A percentile compares a stretch with the other conserved stretches of the same genome.
These are phyloP conservation scores for Gossypium longicalyx DNA, from an alignment of 345 rosid species.

Conservation along the genomic window DNA sequence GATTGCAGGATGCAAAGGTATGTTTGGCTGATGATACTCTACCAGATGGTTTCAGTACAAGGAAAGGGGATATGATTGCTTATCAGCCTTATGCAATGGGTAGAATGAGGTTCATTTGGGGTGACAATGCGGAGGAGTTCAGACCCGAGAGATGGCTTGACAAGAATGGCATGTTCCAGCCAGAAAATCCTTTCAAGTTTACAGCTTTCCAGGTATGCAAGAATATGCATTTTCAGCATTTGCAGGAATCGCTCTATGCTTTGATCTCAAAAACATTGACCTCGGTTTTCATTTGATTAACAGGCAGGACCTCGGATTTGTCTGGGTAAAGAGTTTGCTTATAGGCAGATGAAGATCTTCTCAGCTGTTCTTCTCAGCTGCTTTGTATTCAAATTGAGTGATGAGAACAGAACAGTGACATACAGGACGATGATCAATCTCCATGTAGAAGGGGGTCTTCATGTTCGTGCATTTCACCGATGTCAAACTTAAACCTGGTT, in stretches of 20 bases:
- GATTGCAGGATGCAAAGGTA: slow-evolving; percentile 45
- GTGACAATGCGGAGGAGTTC: slow-evolving; percentile 46
- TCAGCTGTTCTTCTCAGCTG: slow-evolving; percentile 35
- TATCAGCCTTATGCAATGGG: slow-evolving; percentile 66
- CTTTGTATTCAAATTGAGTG: slow-evolving; percentile 42
- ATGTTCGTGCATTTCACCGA: slow-evolving; percentile 34
- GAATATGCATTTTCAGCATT: not conserved
- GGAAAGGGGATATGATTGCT: slow-evolving; percentile 44
- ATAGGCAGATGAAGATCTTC: slow-evolving; percentile 62
- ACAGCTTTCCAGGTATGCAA: slow-evolving; percentile 50
- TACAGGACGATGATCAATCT: slow-evolving; percentile 63
- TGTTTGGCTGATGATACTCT: slow-evolving; percentile 54
- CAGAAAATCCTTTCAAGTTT: slow-evolving; percentile 54
- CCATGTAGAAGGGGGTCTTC: slow-evolving; percentile 60
- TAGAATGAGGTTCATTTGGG: slow-evolving; percentile 60
- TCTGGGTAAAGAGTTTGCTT: slow-evolving; percentile 69
- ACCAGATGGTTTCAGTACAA: slow-evolving; percentile 56
- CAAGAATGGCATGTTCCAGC: slow-evolving; percentile 38
- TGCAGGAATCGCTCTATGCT: not conserved
- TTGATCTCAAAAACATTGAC: not conserved
- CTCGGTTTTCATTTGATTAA: not conserved
- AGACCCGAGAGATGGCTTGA: slow-evolving; percentile 50
- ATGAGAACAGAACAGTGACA: slow-evolving; percentile 31
- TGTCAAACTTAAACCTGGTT: not conserved
- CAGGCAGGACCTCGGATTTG: slow-evolving; percentile 77